Base-by-base conservation (phyloP, 106 monocot genomes). In the Phalaenopsis equestris region DNA sequence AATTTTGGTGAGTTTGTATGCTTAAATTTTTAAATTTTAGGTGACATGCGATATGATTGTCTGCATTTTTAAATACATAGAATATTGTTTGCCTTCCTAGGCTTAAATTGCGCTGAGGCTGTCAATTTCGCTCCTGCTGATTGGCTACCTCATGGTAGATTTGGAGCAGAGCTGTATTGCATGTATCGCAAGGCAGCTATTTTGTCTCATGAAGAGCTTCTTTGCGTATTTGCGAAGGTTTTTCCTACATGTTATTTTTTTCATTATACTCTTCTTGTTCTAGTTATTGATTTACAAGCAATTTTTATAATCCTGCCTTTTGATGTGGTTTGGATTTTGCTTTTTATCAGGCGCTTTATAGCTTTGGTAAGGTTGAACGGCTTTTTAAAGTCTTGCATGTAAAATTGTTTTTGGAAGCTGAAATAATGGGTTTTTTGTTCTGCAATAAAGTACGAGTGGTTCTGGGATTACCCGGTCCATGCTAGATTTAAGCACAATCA, bases 51-150 rank as follows among this genome's bases (percentile, higher is more conserved):
- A 70, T 14, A 70, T 70, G 9, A 39, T 70, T 39, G 8, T 11
- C 61, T 39, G 70, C 14, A 8, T 70, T 70, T 70, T 39, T 23
- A 70, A 38, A 12, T 70, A 4, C 38, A 5, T 37, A 38, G 48
- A 58, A 18, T 65, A 46, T 47, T 78, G 42, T 58, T 75, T 70
- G 36, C 15, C 7, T 77, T 58, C 75, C 8, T 81, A 94, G 92
- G 94, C 55, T 81, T 94, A 75, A 95, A 95, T 82, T 95, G 95
- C 84, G 95, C 95, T 42, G 95, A 95, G 83, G 95, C 95, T 83
- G 95, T 95, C 65, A 95, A 95, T 83, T 92, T 95, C 84, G 92
- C 95, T 79, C 85, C 95, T 55, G 89, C 86, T 65, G 95, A 95
- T 79, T 95, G 95, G 95, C 64, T 95, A 11, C 92, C 92, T 79